Percentiles rank a stretch among this genome's conserved stretches.
These are phyloP conservation scores for Colletotrichum eleusines DNA, from an alignment of 2,329 filamentous ascomycete genomes.

Conservation along the genomic window DNA sequence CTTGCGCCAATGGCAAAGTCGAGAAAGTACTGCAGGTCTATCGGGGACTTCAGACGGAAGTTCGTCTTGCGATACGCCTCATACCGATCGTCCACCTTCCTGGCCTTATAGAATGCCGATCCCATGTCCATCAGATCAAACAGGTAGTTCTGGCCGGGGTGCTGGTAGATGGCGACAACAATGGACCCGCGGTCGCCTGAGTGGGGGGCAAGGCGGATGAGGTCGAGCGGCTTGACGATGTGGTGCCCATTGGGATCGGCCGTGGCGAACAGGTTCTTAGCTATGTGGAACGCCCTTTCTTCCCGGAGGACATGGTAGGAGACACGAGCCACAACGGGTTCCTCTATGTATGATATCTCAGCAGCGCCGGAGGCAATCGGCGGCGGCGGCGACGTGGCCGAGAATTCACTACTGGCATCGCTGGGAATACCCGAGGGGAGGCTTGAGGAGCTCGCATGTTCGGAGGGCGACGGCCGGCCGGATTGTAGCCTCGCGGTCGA, in stretches of 20 bases:
- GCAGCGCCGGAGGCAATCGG: slow-evolving; percentile 51
- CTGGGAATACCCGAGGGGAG: slow-evolving; percentile 49
- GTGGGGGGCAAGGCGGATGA: slow-evolving; percentile 77
- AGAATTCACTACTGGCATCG: slow-evolving; percentile 56
- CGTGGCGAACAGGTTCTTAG: slow-evolving; percentile 76
- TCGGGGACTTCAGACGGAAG: slow-evolving; percentile 66
- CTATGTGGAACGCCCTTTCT: slow-evolving; percentile 88
- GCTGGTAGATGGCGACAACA: slow-evolving; percentile 84
- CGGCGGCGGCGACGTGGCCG: slow-evolving; percentile 52
- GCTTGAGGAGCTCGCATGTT: slow-evolving; percentile 53
- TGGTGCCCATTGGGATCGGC: slow-evolving; percentile 80
- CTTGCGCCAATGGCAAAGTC: slow-evolving; percentile 92
- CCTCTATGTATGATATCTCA: slow-evolving; percentile 69
- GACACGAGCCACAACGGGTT: slow-evolving; percentile 82
- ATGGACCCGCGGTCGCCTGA: slow-evolving; percentile 78
- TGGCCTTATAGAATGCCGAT: slow-evolving; percentile 75
- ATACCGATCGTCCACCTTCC: slow-evolving; percentile 64
- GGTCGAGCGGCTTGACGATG: slow-evolving; percentile 84
- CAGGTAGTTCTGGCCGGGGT: slow-evolving; percentile 80
- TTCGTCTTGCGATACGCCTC: slow-evolving; percentile 58
- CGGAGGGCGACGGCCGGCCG: slow-evolving; percentile 58
- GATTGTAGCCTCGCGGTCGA: slow-evolving; percentile 57
- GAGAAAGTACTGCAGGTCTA: slow-evolving; percentile 82
- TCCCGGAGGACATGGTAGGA: slow-evolving; percentile 86
- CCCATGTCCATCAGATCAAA: slow-evolving; percentile 80